phyloP scores from a whole-genome alignment of 1,139 yeast species.

The Zygoascus meyerae region DNA sequence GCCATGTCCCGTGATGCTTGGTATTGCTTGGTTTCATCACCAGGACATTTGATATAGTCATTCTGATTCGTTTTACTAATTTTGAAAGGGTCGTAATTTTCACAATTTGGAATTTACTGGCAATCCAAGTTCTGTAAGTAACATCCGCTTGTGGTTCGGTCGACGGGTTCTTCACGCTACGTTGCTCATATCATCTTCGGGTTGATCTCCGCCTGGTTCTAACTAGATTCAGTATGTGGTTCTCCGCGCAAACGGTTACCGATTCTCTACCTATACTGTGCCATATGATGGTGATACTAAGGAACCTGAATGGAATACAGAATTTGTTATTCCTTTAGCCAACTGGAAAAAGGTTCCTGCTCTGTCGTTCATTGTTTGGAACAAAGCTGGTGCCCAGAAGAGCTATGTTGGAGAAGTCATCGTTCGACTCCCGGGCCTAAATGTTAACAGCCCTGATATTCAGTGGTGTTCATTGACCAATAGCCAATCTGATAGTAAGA shows the following conservation, averaged over 20 bases:
- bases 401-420: conserved; percentile 55
- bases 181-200: neutral
- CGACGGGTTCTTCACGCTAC: neutral
- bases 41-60: neutral
- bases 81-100: neutral
- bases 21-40: too few relatives aligned
- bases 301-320: conserved; percentile 32
- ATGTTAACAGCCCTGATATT: conserved; percentile 36
- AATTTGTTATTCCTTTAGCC: conserved; percentile 27
- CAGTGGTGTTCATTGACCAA: conserved; percentile 8
- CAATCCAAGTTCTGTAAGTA: neutral
- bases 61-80: neutral
- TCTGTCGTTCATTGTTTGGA: conserved; percentile 36
- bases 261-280: conserved; percentile 33
- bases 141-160: neutral
- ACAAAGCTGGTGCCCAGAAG: conserved; percentile 30
- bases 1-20: too few relatives aligned
- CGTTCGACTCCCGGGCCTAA: conserved; percentile 32
- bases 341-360: conserved; percentile 22
- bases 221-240: conserved; percentile 24
- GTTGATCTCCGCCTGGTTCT: neutral
- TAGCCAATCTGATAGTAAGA: conserved; percentile 20
- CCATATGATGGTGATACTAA: conserved; percentile 22
- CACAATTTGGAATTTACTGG: neutral
- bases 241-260: conserved; percentile 26